phyloP scores from a whole-genome alignment of 331 rosid genomes.

The Erythrophleum ivorense region DNA sequence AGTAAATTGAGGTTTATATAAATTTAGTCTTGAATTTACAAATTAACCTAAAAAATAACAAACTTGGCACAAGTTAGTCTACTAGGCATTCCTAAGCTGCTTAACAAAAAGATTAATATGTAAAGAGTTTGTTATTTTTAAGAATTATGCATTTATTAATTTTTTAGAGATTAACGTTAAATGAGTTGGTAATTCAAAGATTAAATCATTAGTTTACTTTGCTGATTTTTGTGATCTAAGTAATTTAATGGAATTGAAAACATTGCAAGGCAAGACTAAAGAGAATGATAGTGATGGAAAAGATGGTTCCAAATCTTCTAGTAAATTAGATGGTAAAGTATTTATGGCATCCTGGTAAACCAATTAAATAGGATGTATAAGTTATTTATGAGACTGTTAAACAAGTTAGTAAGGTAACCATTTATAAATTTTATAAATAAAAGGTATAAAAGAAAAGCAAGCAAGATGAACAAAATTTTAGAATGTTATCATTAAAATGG shows the following conservation, averaged over 20 bases:
- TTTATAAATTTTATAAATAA: not conserved
- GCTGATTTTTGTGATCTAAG: not conserved
- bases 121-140: not conserved
- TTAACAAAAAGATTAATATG: not conserved
- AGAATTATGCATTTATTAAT: not conserved
- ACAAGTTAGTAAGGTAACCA: conserved; percentile 30
- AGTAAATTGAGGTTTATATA: not conserved
- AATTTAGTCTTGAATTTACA: not conserved
- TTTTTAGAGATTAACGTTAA: not conserved
- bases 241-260: not conserved
- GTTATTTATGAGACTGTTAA: conserved; percentile 37
- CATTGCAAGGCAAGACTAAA: conserved; percentile 40
- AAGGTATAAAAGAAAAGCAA: not conserved
- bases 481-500: not conserved
- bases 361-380: conserved; percentile 27
- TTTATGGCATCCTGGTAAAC: conserved; percentile 17
- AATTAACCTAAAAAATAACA: not conserved
- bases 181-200: not conserved
- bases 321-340: conserved; percentile 20
- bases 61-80: not conserved
- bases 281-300: conserved; percentile 40
- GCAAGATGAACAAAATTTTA: conserved; percentile 17
- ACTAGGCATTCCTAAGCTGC: not conserved
- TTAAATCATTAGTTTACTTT: not conserved
- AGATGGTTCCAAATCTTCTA: conserved; percentile 25